Conservation (phyloP, 129 eudicot genomes). For the Mikania micrantha region DNA sequence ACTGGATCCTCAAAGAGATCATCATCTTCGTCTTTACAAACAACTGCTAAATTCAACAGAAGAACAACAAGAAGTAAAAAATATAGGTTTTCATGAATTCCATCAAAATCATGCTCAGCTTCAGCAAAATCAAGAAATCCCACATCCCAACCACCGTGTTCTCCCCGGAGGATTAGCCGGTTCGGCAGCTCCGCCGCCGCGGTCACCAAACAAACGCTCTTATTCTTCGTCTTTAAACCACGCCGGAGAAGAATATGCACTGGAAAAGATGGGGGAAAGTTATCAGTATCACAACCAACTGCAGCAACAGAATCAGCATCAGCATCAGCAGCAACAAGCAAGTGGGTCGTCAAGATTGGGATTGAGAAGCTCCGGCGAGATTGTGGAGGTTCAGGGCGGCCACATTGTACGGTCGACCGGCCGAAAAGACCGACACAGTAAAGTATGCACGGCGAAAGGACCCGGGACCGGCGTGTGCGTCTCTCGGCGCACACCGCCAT, state of each 20-base stretch:
- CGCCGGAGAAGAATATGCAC: conserved; percentile 53
- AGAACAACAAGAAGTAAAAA: background rate
- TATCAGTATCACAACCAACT: conserved; percentile 19
- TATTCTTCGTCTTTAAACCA: conserved; percentile 31
- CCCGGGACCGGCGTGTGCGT: conserved; percentile 93
- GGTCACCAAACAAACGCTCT: conserved; percentile 38
- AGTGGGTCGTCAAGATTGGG: conserved; percentile 50
- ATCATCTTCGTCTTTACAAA: conserved; percentile 27
- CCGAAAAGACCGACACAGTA: conserved; percentile 89
- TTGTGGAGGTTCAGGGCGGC: conserved; percentile 91
- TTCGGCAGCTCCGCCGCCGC: conserved; percentile 6
- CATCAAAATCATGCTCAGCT: conserved; percentile 29
- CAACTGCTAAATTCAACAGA: conserved; percentile 9
- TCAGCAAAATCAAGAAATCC: conserved; percentile 35
- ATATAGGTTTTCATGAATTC: conserved; percentile 30
- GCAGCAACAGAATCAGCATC: conserved; percentile 27
- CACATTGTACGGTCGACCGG: conserved; percentile 95
- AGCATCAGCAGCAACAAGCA: conserved; percentile 21
- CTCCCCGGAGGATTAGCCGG: conserved; percentile 25
- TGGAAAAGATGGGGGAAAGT: conserved; percentile 57
- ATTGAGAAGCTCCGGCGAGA: conserved; percentile 47
- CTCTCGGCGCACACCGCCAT: conserved; percentile 92
- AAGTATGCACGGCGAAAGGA: conserved; percentile 91
- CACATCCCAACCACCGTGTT: conserved; percentile 19
- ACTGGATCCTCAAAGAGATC: conserved; percentile 79